Percentiles rank a stretch among this genome's conserved stretches.
Evolutionary conservation across 129 eudicot genomes (phyloP).

Genomic region (Heracleum sosnowskyi): DNA sequence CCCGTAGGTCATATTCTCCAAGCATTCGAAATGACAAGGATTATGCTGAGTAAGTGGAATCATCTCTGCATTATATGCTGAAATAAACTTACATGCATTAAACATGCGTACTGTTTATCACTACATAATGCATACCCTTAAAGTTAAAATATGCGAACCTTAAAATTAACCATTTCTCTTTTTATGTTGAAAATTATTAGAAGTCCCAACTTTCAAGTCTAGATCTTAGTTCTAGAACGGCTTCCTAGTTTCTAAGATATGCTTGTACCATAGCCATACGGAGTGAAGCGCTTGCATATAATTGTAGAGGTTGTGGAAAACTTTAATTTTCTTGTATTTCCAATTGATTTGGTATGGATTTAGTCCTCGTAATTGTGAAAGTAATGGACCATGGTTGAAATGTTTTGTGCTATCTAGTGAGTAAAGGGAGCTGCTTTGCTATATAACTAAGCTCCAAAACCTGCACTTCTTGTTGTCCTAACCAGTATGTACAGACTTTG

Average conservation of each 20-base stretch:
- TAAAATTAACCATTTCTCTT: background rate
- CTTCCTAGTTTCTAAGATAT: background rate
- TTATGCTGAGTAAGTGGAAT: conserved; percentile 10
- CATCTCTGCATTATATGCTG: conserved; percentile 2
- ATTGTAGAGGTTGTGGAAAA: background rate
- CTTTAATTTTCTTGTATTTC: background rate
- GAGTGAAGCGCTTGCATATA: background rate
- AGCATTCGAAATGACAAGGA: conserved; percentile 9
- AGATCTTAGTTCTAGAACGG: background rate
- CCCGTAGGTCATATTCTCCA: conserved; percentile 28
- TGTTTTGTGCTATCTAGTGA: background rate
- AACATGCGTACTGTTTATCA: background rate
- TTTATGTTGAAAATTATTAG: background rate
- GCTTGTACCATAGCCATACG: background rate
- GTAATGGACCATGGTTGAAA: background rate
- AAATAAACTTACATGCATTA: background rate
- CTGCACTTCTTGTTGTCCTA: background rate
- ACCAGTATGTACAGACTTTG: background rate
- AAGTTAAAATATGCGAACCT: background rate
- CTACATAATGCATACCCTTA: background rate
- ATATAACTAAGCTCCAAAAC: background rate
- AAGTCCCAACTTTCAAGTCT: background rate
- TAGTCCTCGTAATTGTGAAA: background rate
- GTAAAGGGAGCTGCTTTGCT: background rate
- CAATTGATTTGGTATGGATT: background rate